Percentiles rank a stretch among this genome's conserved stretches.
Evolutionary conservation across 108 stramenopile genomes (phyloP).

Genomic region (Fistulifera pelliculosa): DNA sequence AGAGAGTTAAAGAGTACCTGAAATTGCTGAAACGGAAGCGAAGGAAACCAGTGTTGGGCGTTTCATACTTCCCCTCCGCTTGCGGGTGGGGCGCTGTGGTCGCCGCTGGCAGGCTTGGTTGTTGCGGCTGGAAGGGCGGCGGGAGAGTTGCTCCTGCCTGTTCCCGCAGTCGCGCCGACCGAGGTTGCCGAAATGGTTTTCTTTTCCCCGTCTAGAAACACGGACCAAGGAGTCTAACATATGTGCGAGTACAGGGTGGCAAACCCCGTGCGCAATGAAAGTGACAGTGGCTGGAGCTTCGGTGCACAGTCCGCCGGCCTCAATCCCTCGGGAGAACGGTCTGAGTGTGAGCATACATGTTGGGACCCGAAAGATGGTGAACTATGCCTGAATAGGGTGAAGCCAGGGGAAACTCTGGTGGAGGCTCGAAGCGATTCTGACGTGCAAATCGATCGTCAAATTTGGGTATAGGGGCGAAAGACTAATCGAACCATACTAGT

Average conservation of each 20-base stretch:
- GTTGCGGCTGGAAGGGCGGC: constrained; percentile 15
- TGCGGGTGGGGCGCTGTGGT: constrained; percentile 60
- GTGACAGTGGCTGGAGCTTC: constrained; percentile 71
- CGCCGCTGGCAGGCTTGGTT: constrained; percentile 44
- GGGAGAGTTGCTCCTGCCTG: constrained; percentile 11
- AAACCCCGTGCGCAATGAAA: constrained; percentile 89
- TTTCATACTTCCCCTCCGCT: constrained; percentile 50
- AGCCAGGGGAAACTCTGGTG: constrained; percentile 95
- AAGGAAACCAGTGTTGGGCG: constrained; percentile 77
- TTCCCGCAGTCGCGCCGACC: constrained; percentile 29
- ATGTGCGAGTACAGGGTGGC: constrained; percentile 77
- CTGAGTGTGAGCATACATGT: constrained; percentile 90
- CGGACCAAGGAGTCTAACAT: constrained; percentile 28
- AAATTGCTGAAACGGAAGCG: constrained; percentile 95
- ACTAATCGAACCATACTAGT: constrained; percentile 97
- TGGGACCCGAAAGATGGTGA: constrained; percentile 96
- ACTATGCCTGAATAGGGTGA: constrained; percentile 95
- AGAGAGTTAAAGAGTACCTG: constrained; percentile 98
- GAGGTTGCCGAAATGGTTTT: constrained; percentile 67
- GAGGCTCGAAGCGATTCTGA: constrained; percentile 92
- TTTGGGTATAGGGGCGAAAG: constrained; percentile 97
- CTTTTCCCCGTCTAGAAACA: constrained; percentile 64
- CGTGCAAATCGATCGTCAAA: constrained; percentile 94
- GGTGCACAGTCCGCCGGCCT: constrained; percentile 87
- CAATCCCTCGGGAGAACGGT: constrained; percentile 78